These are phyloP conservation scores for Ceratocystis alfenasii DNA, from an alignment of 2,329 filamentous ascomycete genomes.

Conservation along the genomic window DNA sequence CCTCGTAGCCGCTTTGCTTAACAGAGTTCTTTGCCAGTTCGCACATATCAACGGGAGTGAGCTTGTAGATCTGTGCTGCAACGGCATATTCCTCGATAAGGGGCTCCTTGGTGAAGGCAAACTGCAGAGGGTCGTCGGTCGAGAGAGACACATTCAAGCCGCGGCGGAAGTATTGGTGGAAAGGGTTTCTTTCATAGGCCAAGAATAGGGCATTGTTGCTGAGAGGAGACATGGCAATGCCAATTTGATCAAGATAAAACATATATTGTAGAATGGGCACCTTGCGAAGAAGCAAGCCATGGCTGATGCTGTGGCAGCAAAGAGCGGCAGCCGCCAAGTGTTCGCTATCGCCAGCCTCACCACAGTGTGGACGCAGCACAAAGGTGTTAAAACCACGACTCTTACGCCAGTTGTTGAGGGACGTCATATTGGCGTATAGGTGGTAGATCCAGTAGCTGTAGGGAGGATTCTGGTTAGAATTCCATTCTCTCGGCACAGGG, in stretches of 20 bases:
- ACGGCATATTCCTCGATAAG: conserved; percentile 97
- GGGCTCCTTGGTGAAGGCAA: conserved; percentile 96
- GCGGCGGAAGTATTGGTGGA: conserved; percentile 87
- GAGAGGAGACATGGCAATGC: conserved; percentile 97
- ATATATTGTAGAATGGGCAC: conserved; percentile 91
- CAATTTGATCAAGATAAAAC: conserved; percentile 96
- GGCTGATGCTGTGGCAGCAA: conserved; percentile 93
- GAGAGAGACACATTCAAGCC: conserved; percentile 92
- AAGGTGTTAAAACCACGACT: conserved; percentile 93
- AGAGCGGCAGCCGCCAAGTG: conserved; percentile 84
- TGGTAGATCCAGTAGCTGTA: conserved; percentile 99
- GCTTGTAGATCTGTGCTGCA: conserved; percentile 95
- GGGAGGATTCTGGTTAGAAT: conserved; percentile 85
- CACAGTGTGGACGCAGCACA: conserved; percentile 82
- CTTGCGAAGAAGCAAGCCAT: conserved; percentile 83
- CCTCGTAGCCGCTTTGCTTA: conserved; percentile 85
- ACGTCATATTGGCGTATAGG: conserved; percentile 84
- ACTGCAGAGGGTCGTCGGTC: conserved; percentile 92
- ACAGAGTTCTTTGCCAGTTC: conserved; percentile 95
- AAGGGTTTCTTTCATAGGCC: conserved; percentile 93
- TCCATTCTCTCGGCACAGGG: conserved; percentile 78
- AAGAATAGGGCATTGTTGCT: conserved; percentile 96
- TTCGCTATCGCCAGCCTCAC: conserved; percentile 92
- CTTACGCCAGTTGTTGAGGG: conserved; percentile 83
- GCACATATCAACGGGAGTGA: conserved; percentile 96